Evolutionary conservation across 2,329 filamentous ascomycete genomes (phyloP).

Genomic region (Claviceps maximensis): DNA sequence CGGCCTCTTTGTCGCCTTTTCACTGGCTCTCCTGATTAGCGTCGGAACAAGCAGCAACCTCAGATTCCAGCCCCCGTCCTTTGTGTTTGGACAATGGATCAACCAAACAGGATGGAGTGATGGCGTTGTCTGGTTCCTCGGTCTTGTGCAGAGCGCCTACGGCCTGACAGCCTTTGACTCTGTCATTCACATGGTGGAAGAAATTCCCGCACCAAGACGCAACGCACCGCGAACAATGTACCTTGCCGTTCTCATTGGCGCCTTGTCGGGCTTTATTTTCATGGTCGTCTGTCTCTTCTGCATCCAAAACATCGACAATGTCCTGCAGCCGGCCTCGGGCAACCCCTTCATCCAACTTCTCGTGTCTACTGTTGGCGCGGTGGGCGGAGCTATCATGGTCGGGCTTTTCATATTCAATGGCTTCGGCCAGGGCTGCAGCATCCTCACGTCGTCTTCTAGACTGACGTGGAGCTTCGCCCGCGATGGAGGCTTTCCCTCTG

Average conservation of each 20-base stretch:
- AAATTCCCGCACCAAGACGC: slow-evolving; percentile 37
- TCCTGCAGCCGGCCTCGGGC: slow-evolving; percentile 26
- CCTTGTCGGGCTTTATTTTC: slow-evolving; percentile 36
- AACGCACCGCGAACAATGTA: slow-evolving; percentile 39
- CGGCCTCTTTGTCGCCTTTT: slow-evolving; percentile 37
- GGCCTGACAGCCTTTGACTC: slow-evolving; percentile 43
- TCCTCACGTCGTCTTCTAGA: slow-evolving; percentile 37
- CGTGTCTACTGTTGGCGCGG: slow-evolving; percentile 19
- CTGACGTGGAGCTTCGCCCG: slow-evolving; percentile 42
- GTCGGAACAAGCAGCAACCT: slow-evolving; percentile 32
- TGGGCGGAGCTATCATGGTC: slow-evolving; percentile 31
- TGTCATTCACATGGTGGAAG: slow-evolving; percentile 45
- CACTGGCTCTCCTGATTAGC: slow-evolving; percentile 35
- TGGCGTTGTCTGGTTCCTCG: slow-evolving; percentile 44
- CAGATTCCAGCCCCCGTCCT: slow-evolving; percentile 33
- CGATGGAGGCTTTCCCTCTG: slow-evolving; percentile 35
- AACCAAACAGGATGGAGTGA: slow-evolving; percentile 36
- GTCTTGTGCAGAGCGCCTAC: slow-evolving; percentile 43
- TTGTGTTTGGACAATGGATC: slow-evolving; percentile 38
- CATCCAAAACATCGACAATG: slow-evolving; percentile 30
- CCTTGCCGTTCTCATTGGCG: slow-evolving; percentile 35
- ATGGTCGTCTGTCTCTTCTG: slow-evolving; percentile 38
- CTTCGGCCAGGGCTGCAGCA: slow-evolving; percentile 37
- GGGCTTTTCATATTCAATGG: slow-evolving; percentile 43
- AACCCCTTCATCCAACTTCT: slow-evolving; percentile 38